phyloP scores from a whole-genome alignment of 148 eudicot genomes.

The Silene uniflora region DNA sequence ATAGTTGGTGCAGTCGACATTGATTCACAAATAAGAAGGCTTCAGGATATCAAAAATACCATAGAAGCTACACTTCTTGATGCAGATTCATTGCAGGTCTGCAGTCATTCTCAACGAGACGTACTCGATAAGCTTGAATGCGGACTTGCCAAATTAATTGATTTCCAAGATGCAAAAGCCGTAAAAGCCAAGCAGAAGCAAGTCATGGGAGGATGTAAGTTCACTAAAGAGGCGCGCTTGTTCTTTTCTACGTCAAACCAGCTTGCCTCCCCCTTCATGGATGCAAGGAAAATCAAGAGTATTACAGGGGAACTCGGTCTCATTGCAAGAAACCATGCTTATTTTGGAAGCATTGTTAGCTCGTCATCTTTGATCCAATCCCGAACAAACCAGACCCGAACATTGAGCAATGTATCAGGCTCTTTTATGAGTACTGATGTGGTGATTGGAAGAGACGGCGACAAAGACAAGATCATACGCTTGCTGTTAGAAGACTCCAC shows the following conservation, averaged over 20 bases:
- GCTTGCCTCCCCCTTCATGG: background rate
- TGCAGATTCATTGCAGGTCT: no score
- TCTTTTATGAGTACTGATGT: background rate
- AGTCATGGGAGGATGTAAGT: background rate
- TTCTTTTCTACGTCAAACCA: no score
- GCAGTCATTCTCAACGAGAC: no score
- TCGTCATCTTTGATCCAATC: no score
- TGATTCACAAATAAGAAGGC: no score
- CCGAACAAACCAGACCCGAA: background rate
- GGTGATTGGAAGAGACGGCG: slow-evolving; percentile 9
- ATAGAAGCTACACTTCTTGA: no score
- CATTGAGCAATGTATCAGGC: background rate
- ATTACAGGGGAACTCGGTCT: background rate
- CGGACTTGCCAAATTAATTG: background rate
- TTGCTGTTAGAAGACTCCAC: background rate
- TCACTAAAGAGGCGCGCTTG: no score
- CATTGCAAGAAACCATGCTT: background rate
- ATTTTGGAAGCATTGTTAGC: background rate
- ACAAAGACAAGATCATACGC: background rate
- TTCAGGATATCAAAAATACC: no score
- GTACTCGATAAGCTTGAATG: background rate
- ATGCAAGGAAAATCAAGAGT: background rate
- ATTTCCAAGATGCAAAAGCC: slow-evolving; percentile 13
- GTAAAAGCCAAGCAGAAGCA: background rate
- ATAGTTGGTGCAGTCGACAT: background rate